Base-by-base conservation (phyloP, 2,329 filamentous ascomycete genomes). In the Bertia moriformis region DNA sequence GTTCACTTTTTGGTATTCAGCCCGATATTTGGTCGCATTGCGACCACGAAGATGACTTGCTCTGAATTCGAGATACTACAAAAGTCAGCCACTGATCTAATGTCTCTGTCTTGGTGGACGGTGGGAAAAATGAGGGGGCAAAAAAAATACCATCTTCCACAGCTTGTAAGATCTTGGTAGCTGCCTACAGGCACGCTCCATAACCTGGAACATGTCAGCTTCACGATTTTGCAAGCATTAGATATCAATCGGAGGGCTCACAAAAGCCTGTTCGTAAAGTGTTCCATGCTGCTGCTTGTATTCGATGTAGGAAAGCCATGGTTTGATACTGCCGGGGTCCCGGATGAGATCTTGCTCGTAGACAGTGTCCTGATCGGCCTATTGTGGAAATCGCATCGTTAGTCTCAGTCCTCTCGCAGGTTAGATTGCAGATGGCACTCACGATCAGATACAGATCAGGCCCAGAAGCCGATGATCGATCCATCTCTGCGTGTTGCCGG, bases 291-390 rank as follows among this genome's bases (percentile, higher is more conserved):
- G 83, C 49, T 77, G 65, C 62, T 98, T 98, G 69, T 84, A 88
- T 48, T 86, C 78, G 56, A 89, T 83, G 60, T 96, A 98, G 48
- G 86, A 78, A 42, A 98, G 72, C 91, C 91, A 98, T 52, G 91
- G 88, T 61, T 89, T 93, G 48, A 89, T 77, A 57, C 78, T 91
- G 51, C 80, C 82, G 5, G 78, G 75, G 52, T 93, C 85, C 49
- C 88, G 83, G 46, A 91, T 66, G 44, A 96, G 78, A 58, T 98
- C 91, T 62, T 95, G 88, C 63, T 98, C 93, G 67, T 96, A 98
- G 44, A 93, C 74, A 40, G 84, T 80, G 63, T 98, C 91, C 63
- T 93, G 86, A 55, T 87, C 83, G 50, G 78, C 71, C 75, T 89
- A 46, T 10, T 13, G n/a, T n/a, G n/a, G n/a, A n/a, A n/a, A n/a